Conservation (phyloP, 2,329 filamentous ascomycete genomes). For the Diaporthe caulivora region DNA sequence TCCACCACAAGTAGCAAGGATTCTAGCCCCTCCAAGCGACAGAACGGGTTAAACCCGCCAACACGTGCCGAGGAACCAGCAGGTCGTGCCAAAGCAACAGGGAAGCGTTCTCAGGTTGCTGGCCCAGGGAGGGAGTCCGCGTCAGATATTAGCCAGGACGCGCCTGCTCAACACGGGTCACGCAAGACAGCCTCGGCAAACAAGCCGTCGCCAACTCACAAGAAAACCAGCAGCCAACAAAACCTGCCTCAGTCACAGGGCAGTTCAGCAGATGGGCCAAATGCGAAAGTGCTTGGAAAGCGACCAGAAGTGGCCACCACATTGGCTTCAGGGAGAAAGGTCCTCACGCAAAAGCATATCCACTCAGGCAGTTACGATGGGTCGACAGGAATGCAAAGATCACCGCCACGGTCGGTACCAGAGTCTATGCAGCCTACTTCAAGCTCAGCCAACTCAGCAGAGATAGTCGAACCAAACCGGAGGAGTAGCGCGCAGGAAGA, state of each 20-base stretch:
- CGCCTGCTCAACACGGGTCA: not conserved
- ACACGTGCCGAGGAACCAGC: constrained; percentile 35
- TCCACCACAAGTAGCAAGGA: constrained; percentile 31
- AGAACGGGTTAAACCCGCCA: constrained; percentile 33
- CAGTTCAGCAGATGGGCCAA: not conserved
- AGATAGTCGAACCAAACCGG: not conserved
- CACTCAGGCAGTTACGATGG: constrained; percentile 22
- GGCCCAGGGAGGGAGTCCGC: constrained; percentile 6
- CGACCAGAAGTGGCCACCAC: not conserved
- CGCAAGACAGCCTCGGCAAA: not conserved
- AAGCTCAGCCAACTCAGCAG: not conserved
- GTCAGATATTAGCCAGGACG: constrained; percentile 21
- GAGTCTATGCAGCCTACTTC: not conserved
- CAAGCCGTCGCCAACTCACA: not conserved
- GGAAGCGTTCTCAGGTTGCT: constrained; percentile 57
- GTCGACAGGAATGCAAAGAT: not conserved
- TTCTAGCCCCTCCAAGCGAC: constrained; percentile 5
- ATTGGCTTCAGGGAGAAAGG: not conserved
- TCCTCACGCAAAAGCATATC: not conserved
- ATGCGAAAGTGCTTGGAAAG: constrained; percentile 27
- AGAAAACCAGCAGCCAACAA: not conserved
- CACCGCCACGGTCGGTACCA: constrained; percentile 27
- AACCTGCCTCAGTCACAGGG: not conserved
- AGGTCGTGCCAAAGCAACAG: constrained; percentile 60
- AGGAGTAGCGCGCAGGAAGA: not conserved